A percentile compares a stretch with the other conserved stretches of the same genome.
Evolutionary conservation across 306 rosid genomes (phyloP).

Genomic region (Prunus mongolica): DNA sequence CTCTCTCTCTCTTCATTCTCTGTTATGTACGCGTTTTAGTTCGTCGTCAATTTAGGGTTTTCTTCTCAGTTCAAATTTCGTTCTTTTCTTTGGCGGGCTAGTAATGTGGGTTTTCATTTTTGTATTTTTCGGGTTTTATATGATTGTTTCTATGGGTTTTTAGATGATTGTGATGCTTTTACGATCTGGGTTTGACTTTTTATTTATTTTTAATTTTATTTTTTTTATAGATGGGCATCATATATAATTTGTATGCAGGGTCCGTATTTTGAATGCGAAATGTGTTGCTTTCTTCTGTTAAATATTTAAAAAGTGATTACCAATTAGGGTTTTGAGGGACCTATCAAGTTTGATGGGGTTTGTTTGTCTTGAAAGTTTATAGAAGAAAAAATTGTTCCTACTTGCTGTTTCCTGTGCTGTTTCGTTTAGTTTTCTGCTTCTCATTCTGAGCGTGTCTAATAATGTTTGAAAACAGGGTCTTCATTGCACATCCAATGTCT

Average conservation of each 20-base stretch:
- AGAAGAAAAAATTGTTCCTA: neutral
- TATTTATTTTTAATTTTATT: neutral
- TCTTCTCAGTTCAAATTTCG: neutral
- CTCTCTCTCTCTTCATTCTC: neutral
- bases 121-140: neutral
- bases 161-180: neutral
- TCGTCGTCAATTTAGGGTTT: neutral
- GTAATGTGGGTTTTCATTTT: neutral
- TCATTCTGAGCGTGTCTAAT: constrained; percentile 8
- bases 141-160: neutral
- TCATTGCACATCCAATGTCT: constrained; percentile 38
- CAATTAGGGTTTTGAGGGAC: neutral
- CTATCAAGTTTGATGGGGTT: no score
- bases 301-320: neutral
- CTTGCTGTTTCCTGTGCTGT: no score
- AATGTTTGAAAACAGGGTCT: constrained; percentile 24
- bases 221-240: no score
- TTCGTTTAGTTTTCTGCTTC: neutral
- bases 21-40: neutral
- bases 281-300: neutral
- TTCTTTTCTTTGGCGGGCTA: neutral
- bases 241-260: neutral
- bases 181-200: neutral
- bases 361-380: no score
- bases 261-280: neutral